Evolutionary conservation across 345 rosid species (phyloP).

Genomic region (Ricinus communis): DNA sequence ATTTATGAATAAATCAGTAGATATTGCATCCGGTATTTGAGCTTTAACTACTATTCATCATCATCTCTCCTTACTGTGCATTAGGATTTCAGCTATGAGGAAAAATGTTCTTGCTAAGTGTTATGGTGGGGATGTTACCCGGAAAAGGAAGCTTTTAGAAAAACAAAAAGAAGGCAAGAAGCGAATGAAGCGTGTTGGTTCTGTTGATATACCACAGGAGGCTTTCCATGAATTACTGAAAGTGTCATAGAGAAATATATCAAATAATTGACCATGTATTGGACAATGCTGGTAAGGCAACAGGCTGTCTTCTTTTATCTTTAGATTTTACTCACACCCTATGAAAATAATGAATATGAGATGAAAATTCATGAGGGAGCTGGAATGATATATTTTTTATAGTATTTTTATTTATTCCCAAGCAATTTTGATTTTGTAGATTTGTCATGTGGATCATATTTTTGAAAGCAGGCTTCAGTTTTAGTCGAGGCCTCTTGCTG

Average conservation of each 20-base stretch:
- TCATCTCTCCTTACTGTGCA: constrained; percentile 9
- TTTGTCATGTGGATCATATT: no score
- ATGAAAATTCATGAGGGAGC: neutral
- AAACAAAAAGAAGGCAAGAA: constrained; percentile 99
- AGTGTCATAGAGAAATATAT: constrained; percentile 53
- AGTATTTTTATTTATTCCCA: no score
- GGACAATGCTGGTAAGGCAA: constrained; percentile 10
- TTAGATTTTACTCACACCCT: neutral
- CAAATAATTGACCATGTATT: neutral
- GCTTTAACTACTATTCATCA: neutral
- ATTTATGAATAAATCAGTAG: neutral
- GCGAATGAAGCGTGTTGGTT: constrained; percentile 94
- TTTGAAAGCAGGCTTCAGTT: no score
- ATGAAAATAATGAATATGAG: neutral
- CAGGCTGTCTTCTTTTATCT: no score
- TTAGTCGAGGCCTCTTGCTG: no score
- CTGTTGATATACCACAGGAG: constrained; percentile 97
- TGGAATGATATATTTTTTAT: no score
- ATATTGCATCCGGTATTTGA: neutral
- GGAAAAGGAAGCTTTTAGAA: constrained; percentile 91
- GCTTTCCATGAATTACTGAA: constrained; percentile 88
- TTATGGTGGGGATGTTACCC: constrained; percentile 90
- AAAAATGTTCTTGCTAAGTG: constrained; percentile 98
- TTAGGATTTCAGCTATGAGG: constrained; percentile 85
- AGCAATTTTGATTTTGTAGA: neutral